Evolutionary conservation across 2,329 filamentous ascomycete species (phyloP), one percentile per base, ranked within the genome.

Genomic region (Immersiporthe knoxdaviesiana): DNA sequence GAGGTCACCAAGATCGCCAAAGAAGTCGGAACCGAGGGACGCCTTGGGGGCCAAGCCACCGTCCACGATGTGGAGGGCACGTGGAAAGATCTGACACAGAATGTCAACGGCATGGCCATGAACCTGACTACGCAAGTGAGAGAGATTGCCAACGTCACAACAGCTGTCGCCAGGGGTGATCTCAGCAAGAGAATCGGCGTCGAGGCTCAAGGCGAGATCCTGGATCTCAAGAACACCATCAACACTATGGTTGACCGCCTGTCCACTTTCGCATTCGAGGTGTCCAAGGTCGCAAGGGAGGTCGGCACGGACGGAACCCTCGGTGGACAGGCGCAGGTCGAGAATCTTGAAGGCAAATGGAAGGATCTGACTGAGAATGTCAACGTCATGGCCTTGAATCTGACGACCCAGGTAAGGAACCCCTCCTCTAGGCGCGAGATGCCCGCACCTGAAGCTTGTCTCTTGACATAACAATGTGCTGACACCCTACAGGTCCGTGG

Each of bases 161-260:
- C 94, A 1, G 95, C 95, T 70, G 95, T 99, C 72, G 95, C 95
- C 65, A 92, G 92, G 79, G 95, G 95, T 77, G 95, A 99, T 80
- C 84, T 99, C 72, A 97, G 93, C 72, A 93, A 96, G 82, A 98
- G 97, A 84, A 97, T 99, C 77, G 92, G 93, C 72, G 93, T 97
- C 72, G 93, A 97, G 75, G 96, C 94, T 66, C 90, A 94, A 79
- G 95, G 95, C 76, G 96, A 99, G 82, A 98, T 99, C 75, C 83
- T 97, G 65, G 93, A 97, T 78, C 84, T 99, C 72, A 99, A 99
- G 82, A 93, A 94, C 76, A 99, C 95, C 10, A 98, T 98, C 83
- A 98, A 98, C 80, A 97, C 92, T 77, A 98, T 98, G 95, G 96
- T 98, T 78, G 95, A 98, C 80, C 94, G 97, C 76, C 86, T 98